Conservation (phyloP, 2,329 filamentous ascomycete species). For the Aspergillus ibericus region DNA sequence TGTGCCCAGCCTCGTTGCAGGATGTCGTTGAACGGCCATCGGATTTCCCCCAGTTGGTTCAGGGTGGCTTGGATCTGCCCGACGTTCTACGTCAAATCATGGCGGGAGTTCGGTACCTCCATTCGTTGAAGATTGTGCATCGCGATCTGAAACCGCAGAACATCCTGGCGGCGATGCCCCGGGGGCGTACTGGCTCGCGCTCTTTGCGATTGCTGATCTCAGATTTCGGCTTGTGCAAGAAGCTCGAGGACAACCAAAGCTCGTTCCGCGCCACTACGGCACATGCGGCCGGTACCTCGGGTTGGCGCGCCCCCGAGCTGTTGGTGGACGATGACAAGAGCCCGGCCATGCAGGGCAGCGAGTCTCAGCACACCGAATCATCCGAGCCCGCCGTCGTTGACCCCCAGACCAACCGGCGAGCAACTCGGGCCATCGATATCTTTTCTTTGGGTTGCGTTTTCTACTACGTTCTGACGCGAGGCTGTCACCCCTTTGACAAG, state of each 20-base stretch:
- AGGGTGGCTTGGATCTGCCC: conserved; percentile 67
- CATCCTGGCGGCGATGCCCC: conserved; percentile 75
- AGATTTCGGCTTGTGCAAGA: conserved; percentile 97
- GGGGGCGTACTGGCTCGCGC: conserved; percentile 52
- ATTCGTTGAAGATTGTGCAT: conserved; percentile 91
- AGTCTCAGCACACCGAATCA: conserved; percentile 44
- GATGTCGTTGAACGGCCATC: conserved; percentile 81
- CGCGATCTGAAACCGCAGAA: conserved; percentile 97
- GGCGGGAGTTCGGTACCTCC: conserved; percentile 82
- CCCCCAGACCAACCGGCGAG: conserved; percentile 67
- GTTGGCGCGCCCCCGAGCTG: conserved; percentile 94
- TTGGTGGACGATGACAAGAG: conserved; percentile 74
- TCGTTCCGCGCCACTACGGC: conserved; percentile 94
- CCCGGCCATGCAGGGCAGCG: conserved; percentile 28
- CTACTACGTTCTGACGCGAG: conserved; percentile 95
- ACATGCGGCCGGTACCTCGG: conserved; percentile 87
- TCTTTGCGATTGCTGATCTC: conserved; percentile 88
- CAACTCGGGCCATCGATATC: conserved; percentile 94
- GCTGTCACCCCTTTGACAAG: conserved; percentile 88
- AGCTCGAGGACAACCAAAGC: conserved; percentile 88
- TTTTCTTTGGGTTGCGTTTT: conserved; percentile 98
- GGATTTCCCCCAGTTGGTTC: conserved; percentile 66
- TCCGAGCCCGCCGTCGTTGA: conserved; percentile 55
- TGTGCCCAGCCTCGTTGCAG: conserved; percentile 89
- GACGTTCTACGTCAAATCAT: conserved; percentile 85